Conservation (phyloP, 352 stramenopile genomes). For the Pythium dissotocum region DNA sequence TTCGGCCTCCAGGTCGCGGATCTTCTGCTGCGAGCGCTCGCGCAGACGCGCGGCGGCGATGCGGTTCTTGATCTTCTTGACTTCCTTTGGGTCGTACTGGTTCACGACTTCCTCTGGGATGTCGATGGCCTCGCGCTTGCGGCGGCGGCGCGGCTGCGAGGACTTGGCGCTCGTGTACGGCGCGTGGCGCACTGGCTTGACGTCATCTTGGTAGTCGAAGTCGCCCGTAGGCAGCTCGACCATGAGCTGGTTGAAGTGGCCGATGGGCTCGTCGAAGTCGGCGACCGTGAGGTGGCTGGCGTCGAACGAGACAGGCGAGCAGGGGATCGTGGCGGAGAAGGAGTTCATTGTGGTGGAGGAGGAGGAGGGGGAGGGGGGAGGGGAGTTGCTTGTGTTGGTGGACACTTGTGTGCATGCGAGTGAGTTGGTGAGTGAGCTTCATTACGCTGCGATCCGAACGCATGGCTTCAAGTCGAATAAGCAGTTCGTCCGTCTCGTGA, state of each 20-base stretch:
- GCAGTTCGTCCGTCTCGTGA: neutral
- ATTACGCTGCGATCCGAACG: neutral
- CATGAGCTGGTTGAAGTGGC: constrained; percentile 25
- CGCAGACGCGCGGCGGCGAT: constrained; percentile 44
- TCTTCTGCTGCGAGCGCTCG: constrained; percentile 48
- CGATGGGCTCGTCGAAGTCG: constrained; percentile 11
- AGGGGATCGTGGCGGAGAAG: neutral
- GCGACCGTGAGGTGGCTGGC: constrained; percentile 12
- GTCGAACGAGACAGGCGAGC: constrained; percentile 26
- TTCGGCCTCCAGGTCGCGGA: constrained; percentile 42
- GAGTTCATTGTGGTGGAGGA: constrained; percentile 22
- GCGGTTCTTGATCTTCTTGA: constrained; percentile 61
- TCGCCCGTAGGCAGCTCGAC: constrained; percentile 20
- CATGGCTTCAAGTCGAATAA: neutral
- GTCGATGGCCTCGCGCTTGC: constrained; percentile 55
- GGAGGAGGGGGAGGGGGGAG: neutral
- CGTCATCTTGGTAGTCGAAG: constrained; percentile 20
- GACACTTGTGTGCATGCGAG: constrained; percentile 28
- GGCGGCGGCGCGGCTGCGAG: constrained; percentile 27
- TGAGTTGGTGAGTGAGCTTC: constrained; percentile 27
- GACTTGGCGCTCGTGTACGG: constrained; percentile 24
- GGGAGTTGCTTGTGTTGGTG: constrained; percentile 5
- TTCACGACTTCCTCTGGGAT: constrained; percentile 36
- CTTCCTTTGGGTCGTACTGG: constrained; percentile 38
- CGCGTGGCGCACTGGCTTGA: constrained; percentile 17